Conservation (phyloP, 139 green algal species). For the Volvox reticuliferus region DNA sequence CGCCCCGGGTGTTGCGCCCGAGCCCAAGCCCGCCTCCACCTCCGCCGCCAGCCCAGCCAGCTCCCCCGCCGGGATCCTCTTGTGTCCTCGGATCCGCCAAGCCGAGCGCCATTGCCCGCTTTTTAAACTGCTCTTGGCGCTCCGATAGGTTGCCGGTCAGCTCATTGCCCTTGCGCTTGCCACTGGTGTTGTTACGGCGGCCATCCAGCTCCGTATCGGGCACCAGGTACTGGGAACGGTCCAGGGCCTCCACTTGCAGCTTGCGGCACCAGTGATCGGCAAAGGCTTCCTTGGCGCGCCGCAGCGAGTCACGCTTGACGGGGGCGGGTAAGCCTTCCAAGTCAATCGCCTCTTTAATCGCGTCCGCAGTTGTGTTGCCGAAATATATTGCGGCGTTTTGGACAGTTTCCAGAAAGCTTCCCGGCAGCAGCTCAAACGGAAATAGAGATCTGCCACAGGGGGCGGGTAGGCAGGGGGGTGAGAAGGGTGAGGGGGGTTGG, state of each 20-base stretch:
- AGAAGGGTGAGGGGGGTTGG: background rate
- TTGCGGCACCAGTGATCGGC: slow-evolving; percentile 47
- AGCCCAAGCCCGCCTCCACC: background rate
- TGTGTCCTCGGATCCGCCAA: background rate
- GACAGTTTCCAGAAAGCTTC: slow-evolving; percentile 16
- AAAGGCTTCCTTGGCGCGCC: slow-evolving; percentile 50
- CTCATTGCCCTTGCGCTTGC: background rate
- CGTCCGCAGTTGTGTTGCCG: slow-evolving; percentile 18
- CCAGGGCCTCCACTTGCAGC: slow-evolving; percentile 34
- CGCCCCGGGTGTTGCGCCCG: background rate
- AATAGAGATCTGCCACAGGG: slow-evolving; percentile 39
- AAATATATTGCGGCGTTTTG: slow-evolving; percentile 3
- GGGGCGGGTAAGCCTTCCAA: slow-evolving; percentile 18
- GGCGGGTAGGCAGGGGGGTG: background rate
- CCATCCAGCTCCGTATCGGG: slow-evolving; percentile 46
- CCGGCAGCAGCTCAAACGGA: background rate
- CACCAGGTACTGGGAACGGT: slow-evolving; percentile 37
- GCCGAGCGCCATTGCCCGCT: slow-evolving; percentile 23
- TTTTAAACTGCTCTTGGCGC: slow-evolving; percentile 48
- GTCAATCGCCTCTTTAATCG: slow-evolving; percentile 55
- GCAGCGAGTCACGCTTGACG: background rate
- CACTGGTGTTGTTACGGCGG: slow-evolving; percentile 63
- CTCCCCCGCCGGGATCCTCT: background rate
- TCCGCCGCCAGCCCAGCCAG: background rate
- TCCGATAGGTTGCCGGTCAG: slow-evolving; percentile 57